phyloP scores from a whole-genome alignment of 2,329 filamentous ascomycete genomes.

The Knufia fluminis region DNA sequence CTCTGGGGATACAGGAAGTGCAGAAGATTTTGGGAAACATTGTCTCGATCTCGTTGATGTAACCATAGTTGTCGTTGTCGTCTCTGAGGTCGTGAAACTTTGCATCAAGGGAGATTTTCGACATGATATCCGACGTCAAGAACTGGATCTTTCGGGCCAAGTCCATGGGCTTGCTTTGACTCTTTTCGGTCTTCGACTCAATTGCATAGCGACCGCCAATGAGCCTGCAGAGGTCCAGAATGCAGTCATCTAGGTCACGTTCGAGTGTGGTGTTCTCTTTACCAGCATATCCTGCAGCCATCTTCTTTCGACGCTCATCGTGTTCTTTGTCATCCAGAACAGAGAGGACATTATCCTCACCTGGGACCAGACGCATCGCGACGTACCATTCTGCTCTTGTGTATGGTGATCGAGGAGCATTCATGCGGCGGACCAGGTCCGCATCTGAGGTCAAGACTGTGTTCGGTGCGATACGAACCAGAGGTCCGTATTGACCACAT shows the following conservation, averaged over 20 bases:
- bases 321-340: conserved; percentile 12
- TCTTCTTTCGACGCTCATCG: conserved; percentile 13
- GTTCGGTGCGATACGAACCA: conserved; percentile 15
- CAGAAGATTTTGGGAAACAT: conserved; percentile 14
- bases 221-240: conserved; percentile 4
- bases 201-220: conserved; percentile 8
- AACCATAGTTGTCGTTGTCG: conserved; percentile 14
- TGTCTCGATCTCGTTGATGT: conserved; percentile 15
- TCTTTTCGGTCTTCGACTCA: neutral
- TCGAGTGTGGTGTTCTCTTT: conserved; percentile 10
- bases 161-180: conserved; percentile 8
- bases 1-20: conserved; percentile 10
- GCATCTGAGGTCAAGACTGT: conserved; percentile 9
- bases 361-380: conserved; percentile 13
- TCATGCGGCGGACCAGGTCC: conserved; percentile 15
- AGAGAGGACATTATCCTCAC: conserved; percentile 15
- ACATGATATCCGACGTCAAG: conserved; percentile 16
- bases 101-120: conserved; percentile 11
- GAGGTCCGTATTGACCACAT: conserved; percentile 10
- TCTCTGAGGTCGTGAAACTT: conserved; percentile 13
- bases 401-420: conserved; percentile 14
- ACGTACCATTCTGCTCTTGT: conserved; percentile 15
- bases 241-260: conserved; percentile 7
- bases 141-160: conserved; percentile 15
- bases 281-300: conserved; percentile 11